A percentile compares a stretch with the other conserved stretches of the same genome.
These are phyloP conservation scores for Vickermania spadyakhi DNA, from an alignment of 208 protist species.

Conservation along the genomic window DNA sequence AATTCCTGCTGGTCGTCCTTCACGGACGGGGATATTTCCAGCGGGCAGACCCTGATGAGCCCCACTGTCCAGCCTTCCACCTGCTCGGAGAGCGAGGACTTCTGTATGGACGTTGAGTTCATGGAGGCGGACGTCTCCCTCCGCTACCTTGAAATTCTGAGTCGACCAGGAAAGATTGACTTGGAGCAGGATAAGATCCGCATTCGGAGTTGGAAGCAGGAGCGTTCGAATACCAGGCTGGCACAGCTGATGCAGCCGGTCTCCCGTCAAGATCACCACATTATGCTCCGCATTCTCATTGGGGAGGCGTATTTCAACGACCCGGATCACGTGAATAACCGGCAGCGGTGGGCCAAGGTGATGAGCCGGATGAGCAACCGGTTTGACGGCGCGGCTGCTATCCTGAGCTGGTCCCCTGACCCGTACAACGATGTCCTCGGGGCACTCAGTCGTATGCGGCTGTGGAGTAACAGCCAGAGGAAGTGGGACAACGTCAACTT, in stretches of 20 bases:
- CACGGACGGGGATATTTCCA: background rate
- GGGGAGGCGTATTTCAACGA: conserved; percentile 58
- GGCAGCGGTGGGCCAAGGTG: conserved; percentile 53
- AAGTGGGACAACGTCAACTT: conserved; percentile 62
- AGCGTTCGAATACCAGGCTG: background rate
- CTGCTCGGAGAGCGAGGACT: background rate
- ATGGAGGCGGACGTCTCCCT: background rate
- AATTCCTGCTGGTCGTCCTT: background rate
- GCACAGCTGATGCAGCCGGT: conserved; percentile 10
- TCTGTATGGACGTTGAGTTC: background rate
- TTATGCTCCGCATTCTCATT: conserved; percentile 79
- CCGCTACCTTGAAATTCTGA: background rate
- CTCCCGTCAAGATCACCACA: conserved; percentile 68
- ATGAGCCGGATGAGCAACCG: conserved; percentile 59
- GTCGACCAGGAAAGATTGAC: background rate
- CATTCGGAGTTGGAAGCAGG: background rate
- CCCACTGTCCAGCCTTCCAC: background rate
- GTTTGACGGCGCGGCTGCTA: conserved; percentile 68
- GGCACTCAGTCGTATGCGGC: conserved; percentile 83
- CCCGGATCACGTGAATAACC: conserved; percentile 37
- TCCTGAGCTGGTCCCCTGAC: conserved; percentile 69
- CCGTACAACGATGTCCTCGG: conserved; percentile 74
- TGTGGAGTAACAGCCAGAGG: conserved; percentile 58
- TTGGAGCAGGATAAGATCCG: background rate
- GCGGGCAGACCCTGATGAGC: background rate